A percentile compares a stretch with the other conserved stretches of the same genome.
Conservation (phyloP, 2,329 filamentous ascomycete species). For the Zymoseptoria pseudotritici region DNA sequence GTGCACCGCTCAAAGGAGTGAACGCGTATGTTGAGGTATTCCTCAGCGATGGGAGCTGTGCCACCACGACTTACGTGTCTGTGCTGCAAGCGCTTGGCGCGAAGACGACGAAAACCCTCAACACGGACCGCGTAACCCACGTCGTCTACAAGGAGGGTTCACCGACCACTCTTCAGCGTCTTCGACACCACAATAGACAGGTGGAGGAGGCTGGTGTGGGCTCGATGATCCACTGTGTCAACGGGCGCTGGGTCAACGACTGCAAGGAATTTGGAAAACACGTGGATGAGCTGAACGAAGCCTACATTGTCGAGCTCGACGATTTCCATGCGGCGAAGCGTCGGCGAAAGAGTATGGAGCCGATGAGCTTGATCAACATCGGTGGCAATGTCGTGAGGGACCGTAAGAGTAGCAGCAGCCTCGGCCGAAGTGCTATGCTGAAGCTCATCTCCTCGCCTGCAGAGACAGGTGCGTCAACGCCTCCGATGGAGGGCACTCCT, state of each 20-base stretch:
- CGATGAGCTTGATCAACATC: conserved; percentile 24
- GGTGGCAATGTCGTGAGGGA: conserved; percentile 28
- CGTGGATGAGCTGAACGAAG: conserved; percentile 27
- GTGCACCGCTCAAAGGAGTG: conserved; percentile 26
- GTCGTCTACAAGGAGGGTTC: conserved; percentile 34
- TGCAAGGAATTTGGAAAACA: conserved; percentile 26
- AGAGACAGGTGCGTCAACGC: not conserved
- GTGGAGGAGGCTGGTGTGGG: conserved; percentile 17
- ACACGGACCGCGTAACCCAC: conserved; percentile 29
- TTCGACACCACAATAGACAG: conserved; percentile 28
- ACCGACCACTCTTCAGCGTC: conserved; percentile 27
- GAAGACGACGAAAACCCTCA: conserved; percentile 30
- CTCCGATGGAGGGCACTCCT: conserved; percentile 5
- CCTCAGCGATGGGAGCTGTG: conserved; percentile 30
- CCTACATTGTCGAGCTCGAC: conserved; percentile 28
- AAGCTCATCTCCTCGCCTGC: conserved; percentile 16
- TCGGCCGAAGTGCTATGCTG: conserved; percentile 22
- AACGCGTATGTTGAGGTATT: conserved; percentile 31
- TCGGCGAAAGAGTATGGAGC: conserved; percentile 33
- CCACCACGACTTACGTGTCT: conserved; percentile 28
- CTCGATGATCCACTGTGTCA: conserved; percentile 28
- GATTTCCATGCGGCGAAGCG: conserved; percentile 27
- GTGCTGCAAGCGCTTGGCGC: conserved; percentile 31
- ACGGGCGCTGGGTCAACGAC: conserved; percentile 32
- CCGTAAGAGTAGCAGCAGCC: conserved; percentile 25